Evolutionary conservation across 148 eudicot species (phyloP).

Genomic region (Camellia lanceoleosa): DNA sequence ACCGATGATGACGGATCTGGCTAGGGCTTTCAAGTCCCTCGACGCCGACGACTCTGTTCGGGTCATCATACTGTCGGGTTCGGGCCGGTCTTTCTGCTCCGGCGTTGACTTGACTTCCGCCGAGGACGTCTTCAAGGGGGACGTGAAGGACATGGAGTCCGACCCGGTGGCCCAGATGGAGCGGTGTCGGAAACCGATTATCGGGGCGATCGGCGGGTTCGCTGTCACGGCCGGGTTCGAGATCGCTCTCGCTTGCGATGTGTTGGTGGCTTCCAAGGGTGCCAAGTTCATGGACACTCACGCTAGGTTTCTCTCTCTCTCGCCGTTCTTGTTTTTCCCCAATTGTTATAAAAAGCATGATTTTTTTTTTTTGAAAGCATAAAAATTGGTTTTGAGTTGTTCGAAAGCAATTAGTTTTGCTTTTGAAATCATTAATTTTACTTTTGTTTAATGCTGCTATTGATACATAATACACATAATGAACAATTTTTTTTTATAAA

Average conservation of each 20-base stretch:
- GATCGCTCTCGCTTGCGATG: slow-evolving; percentile 89
- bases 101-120: slow-evolving; percentile 91
- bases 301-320: slow-evolving; percentile 46
- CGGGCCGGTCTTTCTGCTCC: slow-evolving; percentile 86
- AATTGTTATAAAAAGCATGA: not conserved
- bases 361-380: not conserved
- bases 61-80: slow-evolving; percentile 75
- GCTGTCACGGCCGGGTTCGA: slow-evolving; percentile 94
- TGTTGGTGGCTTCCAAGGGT: slow-evolving; percentile 67
- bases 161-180: slow-evolving; percentile 92
- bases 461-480: no score
- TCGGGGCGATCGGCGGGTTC: slow-evolving; percentile 79
- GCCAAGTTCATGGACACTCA: slow-evolving; percentile 90
- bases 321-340: not conserved
- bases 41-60: slow-evolving; percentile 59
- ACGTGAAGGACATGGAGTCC: slow-evolving; percentile 61
- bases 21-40: slow-evolving; percentile 56
- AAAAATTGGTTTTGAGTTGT: not conserved
- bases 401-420: not conserved
- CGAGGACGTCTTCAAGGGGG: slow-evolving; percentile 88
- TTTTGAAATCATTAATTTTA: not conserved
- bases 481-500: no score
- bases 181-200: slow-evolving; percentile 66
- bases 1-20: slow-evolving; percentile 61
- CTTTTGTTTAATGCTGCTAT: not conserved